phyloP scores from a whole-genome alignment of 2,329 filamentous ascomycete species.

The Xylariales sp. region DNA sequence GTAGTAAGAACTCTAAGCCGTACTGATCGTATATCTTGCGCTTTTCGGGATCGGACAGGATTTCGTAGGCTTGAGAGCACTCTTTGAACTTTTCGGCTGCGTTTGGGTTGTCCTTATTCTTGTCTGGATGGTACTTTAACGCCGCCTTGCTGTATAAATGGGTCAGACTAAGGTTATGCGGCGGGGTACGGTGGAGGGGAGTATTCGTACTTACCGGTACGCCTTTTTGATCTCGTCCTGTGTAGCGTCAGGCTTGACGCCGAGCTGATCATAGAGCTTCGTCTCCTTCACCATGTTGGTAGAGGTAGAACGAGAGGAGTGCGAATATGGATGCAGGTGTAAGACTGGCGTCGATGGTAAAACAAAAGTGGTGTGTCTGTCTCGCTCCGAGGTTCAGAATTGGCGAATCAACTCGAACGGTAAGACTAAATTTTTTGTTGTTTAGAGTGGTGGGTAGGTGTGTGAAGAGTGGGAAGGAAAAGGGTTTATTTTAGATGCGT shows the following conservation, averaged over 20 bases:
- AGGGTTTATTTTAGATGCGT: background rate
- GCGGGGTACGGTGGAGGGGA: background rate
- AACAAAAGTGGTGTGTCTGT: background rate
- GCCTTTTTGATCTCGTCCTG: slow-evolving; percentile 98
- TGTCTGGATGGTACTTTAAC: slow-evolving; percentile 94
- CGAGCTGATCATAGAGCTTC: slow-evolving; percentile 90
- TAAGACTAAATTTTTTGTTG: background rate
- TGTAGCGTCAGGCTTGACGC: slow-evolving; percentile 80
- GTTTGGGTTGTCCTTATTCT: slow-evolving; percentile 91
- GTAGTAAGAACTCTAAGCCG: slow-evolving; percentile 91
- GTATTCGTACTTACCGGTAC: slow-evolving; percentile 73
- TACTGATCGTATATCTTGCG: slow-evolving; percentile 95
- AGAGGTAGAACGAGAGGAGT: slow-evolving; percentile 38
- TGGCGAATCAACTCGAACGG: slow-evolving; percentile 26
- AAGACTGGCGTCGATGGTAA: background rate
- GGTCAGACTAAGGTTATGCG: slow-evolving; percentile 50
- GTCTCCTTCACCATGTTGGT: slow-evolving; percentile 89
- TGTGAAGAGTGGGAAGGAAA: slow-evolving; percentile 10
- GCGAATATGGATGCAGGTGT: background rate
- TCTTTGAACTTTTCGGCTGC: slow-evolving; percentile 98
- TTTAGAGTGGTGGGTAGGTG: background rate
- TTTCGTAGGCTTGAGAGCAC: slow-evolving; percentile 96
- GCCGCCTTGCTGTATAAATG: slow-evolving; percentile 76
- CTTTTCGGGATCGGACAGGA: slow-evolving; percentile 96
- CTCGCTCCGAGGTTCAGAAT: slow-evolving; percentile 5